Percentiles rank a stretch among this genome's conserved stretches.
These are phyloP conservation scores for Candida sanyaensis DNA, from an alignment of 1,139 yeast genomes.

Conservation along the genomic window DNA sequence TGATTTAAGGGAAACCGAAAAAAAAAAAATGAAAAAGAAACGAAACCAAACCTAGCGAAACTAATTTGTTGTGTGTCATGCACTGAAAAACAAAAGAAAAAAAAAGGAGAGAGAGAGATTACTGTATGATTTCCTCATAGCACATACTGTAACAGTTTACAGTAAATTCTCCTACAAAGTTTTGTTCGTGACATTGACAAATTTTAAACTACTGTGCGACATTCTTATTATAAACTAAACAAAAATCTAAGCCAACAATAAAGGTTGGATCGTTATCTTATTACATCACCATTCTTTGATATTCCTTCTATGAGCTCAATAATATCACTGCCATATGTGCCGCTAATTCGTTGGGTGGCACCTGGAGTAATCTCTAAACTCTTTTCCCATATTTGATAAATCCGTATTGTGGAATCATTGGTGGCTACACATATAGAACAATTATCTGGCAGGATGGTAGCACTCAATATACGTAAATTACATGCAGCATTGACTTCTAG, in stretches of 20 bases:
- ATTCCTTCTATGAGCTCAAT: conserved; percentile 63
- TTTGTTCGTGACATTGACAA: not conserved
- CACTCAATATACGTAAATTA: conserved; percentile 62
- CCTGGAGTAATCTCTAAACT: conserved; percentile 19
- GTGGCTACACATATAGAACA: conserved; percentile 68
- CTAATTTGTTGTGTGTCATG: too few species aligned
- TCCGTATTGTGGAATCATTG: conserved; percentile 73
- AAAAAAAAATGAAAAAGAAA: too few species aligned
- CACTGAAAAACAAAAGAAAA: too few species aligned
- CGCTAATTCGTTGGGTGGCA: conserved; percentile 36
- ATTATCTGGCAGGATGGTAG: conserved; percentile 65
- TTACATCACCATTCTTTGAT: conserved; percentile 15
- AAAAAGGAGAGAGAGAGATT: too few species aligned
- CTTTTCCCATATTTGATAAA: conserved; percentile 67
- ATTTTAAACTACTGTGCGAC: not conserved
- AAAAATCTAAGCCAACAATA: not conserved
- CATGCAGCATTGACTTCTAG: conserved; percentile 53
- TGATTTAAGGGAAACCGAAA: too few species aligned
- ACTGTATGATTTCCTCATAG: too few species aligned
- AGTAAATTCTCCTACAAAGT: too few species aligned
- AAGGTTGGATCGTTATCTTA: conserved; percentile 10
- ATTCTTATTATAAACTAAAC: not conserved
- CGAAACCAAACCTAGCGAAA: too few species aligned
- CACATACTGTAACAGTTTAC: too few species aligned
- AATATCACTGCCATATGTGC: conserved; percentile 56